These are phyloP conservation scores for Arctium minus DNA, from an alignment of 129 eudicot genomes.

Conservation along the genomic window DNA sequence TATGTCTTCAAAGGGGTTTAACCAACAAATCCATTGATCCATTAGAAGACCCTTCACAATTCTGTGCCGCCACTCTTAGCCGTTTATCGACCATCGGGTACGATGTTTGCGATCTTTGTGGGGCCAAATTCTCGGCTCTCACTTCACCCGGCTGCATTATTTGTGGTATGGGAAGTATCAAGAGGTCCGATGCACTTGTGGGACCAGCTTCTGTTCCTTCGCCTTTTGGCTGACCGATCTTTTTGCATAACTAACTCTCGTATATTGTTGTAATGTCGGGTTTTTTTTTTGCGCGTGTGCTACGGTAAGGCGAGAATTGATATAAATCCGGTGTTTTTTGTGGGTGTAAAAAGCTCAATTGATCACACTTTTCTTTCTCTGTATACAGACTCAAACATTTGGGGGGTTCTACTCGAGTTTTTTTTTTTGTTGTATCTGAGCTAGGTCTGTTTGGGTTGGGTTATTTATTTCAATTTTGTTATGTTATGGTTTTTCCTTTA, in stretches of 20 bases:
- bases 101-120: slow-evolving; percentile 96
- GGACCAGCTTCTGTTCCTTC: slow-evolving; percentile 93
- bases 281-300: background rate
- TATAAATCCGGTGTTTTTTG: slow-evolving; percentile 9
- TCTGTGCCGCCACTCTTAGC: slow-evolving; percentile 99
- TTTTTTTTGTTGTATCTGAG: slow-evolving; percentile 14
- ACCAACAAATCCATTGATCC: slow-evolving; percentile 94
- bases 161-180: slow-evolving; percentile 99
- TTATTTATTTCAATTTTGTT: background rate
- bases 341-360: slow-evolving; percentile 6
- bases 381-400: slow-evolving; percentile 11
- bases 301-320: background rate
- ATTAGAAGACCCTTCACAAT: slow-evolving; percentile 93
- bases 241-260: background rate
- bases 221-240: slow-evolving; percentile 70
- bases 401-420: background rate
- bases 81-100: slow-evolving; percentile 93
- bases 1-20: slow-evolving; percentile 89
- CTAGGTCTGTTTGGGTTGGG: background rate
- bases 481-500: background rate
- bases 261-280: slow-evolving; percentile 1
- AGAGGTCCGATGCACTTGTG: slow-evolving; percentile 84
- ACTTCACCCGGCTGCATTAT: slow-evolving; percentile 93
- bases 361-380: background rate
- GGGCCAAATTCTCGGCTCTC: slow-evolving; percentile 94